Evolutionary conservation across 495 filamentous ascomycete species (phyloP).

Genomic region (Xylaria curta): DNA sequence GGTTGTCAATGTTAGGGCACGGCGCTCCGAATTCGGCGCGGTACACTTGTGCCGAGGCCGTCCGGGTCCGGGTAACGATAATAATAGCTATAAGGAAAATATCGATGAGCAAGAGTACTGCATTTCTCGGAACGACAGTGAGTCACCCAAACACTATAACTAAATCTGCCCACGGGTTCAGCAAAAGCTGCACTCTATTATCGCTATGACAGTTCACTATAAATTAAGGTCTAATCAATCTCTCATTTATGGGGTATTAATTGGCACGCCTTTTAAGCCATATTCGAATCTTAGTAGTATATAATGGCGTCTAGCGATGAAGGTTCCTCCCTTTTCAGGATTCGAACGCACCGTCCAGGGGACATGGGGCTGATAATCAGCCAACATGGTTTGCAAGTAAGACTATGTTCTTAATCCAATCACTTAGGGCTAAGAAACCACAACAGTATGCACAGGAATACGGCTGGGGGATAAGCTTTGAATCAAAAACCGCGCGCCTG

Average conservation of each 20-base stretch:
- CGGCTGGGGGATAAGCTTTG: slow-evolving; percentile 13
- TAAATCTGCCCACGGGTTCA: neutral
- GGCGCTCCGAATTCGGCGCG: neutral
- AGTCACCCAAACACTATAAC: neutral
- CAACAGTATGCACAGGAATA: neutral
- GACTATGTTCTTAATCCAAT: neutral
- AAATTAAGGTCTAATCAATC: neutral
- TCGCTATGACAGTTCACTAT: neutral
- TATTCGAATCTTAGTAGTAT: neutral
- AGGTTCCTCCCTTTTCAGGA: neutral
- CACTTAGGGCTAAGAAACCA: neutral
- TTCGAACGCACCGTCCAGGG: neutral
- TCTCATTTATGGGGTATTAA: neutral
- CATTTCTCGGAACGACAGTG: neutral
- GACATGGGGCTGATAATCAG: slow-evolving; percentile 14
- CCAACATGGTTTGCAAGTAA: slow-evolving; percentile 7
- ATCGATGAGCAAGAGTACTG: neutral
- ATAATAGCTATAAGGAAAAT: neutral
- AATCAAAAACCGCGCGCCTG: neutral
- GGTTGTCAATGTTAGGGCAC: slow-evolving; percentile 18
- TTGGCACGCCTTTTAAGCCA: neutral
- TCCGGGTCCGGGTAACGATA: neutral
- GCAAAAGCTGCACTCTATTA: neutral
- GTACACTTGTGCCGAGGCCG: neutral
- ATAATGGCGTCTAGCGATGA: neutral